phyloP scores from a whole-genome alignment of 805 yeast species.

The Cyberlindnera americana region DNA sequence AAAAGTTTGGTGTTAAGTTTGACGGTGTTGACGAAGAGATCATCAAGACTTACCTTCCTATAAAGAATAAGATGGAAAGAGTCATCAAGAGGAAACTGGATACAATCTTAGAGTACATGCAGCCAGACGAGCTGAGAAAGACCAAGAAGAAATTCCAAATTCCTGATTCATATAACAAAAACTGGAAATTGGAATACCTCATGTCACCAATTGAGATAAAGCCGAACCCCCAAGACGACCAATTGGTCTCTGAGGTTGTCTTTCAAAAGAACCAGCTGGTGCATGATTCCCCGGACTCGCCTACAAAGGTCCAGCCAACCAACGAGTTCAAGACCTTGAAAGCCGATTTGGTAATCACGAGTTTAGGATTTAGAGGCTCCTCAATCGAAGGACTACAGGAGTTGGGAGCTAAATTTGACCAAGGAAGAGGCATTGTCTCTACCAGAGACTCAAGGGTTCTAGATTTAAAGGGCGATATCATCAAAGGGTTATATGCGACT shows the following conservation, averaged over 20 bases:
- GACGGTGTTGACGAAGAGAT: conserved; percentile 42
- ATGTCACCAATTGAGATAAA: conserved; percentile 56
- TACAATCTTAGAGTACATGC: conserved; percentile 52
- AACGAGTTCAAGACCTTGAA: conserved; percentile 29
- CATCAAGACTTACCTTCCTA: conserved; percentile 41
- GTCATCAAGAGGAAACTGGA: conserved; percentile 56
- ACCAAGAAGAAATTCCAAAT: conserved; percentile 18
- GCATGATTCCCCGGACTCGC: conserved; percentile 31
- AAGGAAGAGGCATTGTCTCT: conserved; percentile 39
- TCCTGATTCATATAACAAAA: conserved; percentile 14
- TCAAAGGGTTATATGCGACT: conserved; percentile 62
- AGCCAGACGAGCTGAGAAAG: conserved; percentile 29
- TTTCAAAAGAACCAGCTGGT: conserved; percentile 47
- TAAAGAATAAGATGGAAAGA: conserved; percentile 56
- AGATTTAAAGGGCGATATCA: conserved; percentile 20
- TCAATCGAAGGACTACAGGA: conserved; percentile 53
- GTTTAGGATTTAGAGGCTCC: conserved; percentile 78
- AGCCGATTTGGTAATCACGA: conserved; percentile 68
- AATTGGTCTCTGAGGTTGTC: conserved; percentile 36
- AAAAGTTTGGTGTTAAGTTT: conserved; percentile 44
- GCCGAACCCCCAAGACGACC: conserved; percentile 31
- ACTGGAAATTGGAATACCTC: conserved; percentile 70
- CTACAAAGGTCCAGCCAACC: conserved; percentile 27
- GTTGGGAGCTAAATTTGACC: conserved; percentile 46
- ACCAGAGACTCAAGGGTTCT: conserved; percentile 45